Evolutionary conservation across 2,329 filamentous ascomycete genomes (phyloP).

Genomic region (Penicillium sp.): DNA sequence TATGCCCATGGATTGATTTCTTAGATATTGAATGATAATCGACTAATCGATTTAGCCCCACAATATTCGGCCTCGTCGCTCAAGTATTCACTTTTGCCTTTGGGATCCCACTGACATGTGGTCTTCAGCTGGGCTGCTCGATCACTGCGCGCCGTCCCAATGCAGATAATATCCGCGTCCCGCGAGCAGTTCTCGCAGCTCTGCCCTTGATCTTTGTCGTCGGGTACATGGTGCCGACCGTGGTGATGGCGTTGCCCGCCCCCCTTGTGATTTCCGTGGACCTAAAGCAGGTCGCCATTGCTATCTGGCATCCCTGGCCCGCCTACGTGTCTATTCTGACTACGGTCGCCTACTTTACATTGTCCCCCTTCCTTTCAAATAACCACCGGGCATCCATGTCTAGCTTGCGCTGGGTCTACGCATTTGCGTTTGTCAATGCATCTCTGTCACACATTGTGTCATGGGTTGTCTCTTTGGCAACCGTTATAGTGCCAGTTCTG

Average conservation of each 20-base stretch:
- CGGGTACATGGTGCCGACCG: conserved; percentile 46
- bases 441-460: conserved; percentile 43
- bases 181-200: conserved; percentile 31
- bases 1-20: neutral
- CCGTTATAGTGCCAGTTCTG: conserved; percentile 36
- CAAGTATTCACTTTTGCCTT: conserved; percentile 48
- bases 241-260: conserved; percentile 45
- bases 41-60: conserved; percentile 25
- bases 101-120: conserved; percentile 44
- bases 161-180: conserved; percentile 34
- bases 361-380: conserved; percentile 24
- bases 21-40: conserved; percentile 10
- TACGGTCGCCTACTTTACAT: conserved; percentile 27
- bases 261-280: conserved; percentile 39
- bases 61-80: conserved; percentile 41
- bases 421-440: conserved; percentile 42
- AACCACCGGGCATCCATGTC: conserved; percentile 29
- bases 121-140: conserved; percentile 46
- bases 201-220: conserved; percentile 44
- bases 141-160: conserved; percentile 38
- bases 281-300: conserved; percentile 50
- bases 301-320: conserved; percentile 53
- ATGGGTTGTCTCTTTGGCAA: conserved; percentile 42
- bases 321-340: conserved; percentile 46
- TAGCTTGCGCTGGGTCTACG: conserved; percentile 41